A percentile compares a stretch with the other conserved stretches of the same genome.
phyloP scores from a whole-genome alignment of 345 rosid species.

The Acer saccharum region DNA sequence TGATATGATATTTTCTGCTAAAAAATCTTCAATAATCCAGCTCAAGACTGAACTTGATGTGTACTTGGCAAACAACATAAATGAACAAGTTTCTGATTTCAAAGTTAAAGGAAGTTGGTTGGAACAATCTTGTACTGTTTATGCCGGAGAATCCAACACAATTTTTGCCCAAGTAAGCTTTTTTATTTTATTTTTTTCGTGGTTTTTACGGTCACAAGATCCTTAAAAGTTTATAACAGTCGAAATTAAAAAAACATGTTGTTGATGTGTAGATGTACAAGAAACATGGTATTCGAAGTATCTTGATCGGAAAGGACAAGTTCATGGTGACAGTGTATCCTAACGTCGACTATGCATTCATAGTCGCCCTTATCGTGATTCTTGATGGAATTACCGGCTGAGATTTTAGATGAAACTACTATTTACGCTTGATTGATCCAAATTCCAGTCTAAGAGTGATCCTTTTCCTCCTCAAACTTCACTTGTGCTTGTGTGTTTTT shows the following conservation, averaged over 20 bases:
- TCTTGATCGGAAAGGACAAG: conserved; percentile 18
- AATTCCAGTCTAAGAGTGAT: no score
- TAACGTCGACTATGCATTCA: conserved; percentile 17
- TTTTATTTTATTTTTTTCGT: no score
- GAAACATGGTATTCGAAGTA: conserved; percentile 2
- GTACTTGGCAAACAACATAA: conserved; percentile 22
- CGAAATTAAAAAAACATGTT: no score
- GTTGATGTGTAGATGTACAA: conserved; percentile 18
- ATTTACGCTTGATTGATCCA: no score
- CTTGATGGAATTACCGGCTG: conserved; percentile 17
- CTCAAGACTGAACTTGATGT: conserved; percentile 13
- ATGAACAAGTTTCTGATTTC: conserved; percentile 20
- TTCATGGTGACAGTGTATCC: conserved; percentile 24
- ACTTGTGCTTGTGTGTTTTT: no score
- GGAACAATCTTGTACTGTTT: conserved; percentile 19
- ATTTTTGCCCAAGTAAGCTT: conserved; percentile 20
- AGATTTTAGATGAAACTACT: no score
- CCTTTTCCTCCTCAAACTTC: no score
- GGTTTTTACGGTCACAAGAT: no score
- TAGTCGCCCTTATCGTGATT: conserved; percentile 16
- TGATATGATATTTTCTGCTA: conserved; percentile 23
- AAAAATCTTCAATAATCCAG: conserved; percentile 2
- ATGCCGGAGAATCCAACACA: conserved; percentile 15
- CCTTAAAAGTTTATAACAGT: no score
- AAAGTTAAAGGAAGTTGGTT: conserved; percentile 27